Evolutionary conservation across 2,329 filamentous ascomycete genomes (phyloP), one percentile per base, ranked within the genome.

Genomic region (Fusarium gaditjirri): DNA sequence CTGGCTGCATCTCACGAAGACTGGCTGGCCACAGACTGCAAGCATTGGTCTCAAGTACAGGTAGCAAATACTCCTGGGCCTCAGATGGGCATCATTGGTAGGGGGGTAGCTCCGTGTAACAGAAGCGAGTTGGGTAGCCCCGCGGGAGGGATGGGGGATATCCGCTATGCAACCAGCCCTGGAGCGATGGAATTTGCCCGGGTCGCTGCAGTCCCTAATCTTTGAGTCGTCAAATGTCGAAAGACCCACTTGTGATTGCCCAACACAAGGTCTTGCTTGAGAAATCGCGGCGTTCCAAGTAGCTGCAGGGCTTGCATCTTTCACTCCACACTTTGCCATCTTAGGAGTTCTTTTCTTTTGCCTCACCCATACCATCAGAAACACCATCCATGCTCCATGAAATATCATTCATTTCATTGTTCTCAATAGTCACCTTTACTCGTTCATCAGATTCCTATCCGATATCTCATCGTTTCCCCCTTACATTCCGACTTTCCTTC

Each of bases 321-420:
- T 52, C 17, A 52, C 31, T 16, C 31, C 29, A n/a, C n/a, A 31
- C 29, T 35, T 25, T 47, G 23, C 31, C 41, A 56, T n/a, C 8
- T 12, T 27, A 6, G 10, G 5, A 27, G 19, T 29, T 39, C 33
- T 53, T 21, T n/a, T 17, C 19, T 36, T 39, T 53, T 53, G 23
- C 49, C 2, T 53, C 14, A 11, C 14, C 49, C 14, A 49, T 33
- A 29, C 19, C 23, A 19, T 36, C 23, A 27, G 9, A 35, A 36
- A 21, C 31, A 14, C 10, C 23, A 27, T 17, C 13, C 11, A 47
- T 47, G 16, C 11, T 23, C 13, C 11, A 35, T 11, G 6, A 17
- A 47, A 27, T 2, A 17, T n/a, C 5, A n/a, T 13, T 5, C 4
- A 9, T 9, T 56, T 12, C 3, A 5, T 17, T 1, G 13, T 8